Base-by-base conservation (phyloP, 2,329 filamentous ascomycete species). In the Dothidotthia symphoricarpi region DNA sequence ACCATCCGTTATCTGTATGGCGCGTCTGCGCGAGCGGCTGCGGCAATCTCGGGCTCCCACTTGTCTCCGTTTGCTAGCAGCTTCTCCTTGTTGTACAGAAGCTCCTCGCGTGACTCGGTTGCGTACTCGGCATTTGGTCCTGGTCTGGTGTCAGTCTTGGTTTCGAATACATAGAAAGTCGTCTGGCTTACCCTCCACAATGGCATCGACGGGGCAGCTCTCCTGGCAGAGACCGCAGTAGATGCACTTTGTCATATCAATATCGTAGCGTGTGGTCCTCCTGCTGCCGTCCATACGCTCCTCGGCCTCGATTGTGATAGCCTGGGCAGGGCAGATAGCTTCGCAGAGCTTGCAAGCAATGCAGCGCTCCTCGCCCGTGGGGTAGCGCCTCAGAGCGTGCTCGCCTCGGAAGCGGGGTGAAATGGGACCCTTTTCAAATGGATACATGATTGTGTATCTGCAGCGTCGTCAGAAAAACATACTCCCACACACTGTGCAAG, bases 231-330 rank as follows among this genome's bases (percentile, higher is more conserved):
- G 94, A 34, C 93, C 93, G 70, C 93, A 97, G 82, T 97, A 98
- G 72, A 98, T 98, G 76, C 93, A 98, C 80, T 98, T 98, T 64
- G 93, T 97, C 93, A 98, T 98, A 74, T 98, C 93, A 66, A 98
- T 96, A 69, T 98, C 93, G 74, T 98, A 98, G 67, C 91, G 83
- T 43, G 91, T 96, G 34, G 93, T 98, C 66, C 93, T 83, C 71
- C 93, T 83, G 64, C 88, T 94, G 49, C 93, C 93, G 63, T 98
- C 93, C 64, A 87, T 88, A 66, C 93, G 89, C 77, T 98, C 93
- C 71, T 98, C 93, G 40, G 93, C 93, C 75, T 98, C 93, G 61
- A 98, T 98, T 36, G 93, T 98, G 70, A 98, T 98, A 63, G 93
- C 93, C 73, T 95, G 88, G 40, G 93, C 93, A 28, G 93, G 93